Conservation (phyloP, 1,139 yeast species). For the Yamadazyma songkhlaensis region DNA sequence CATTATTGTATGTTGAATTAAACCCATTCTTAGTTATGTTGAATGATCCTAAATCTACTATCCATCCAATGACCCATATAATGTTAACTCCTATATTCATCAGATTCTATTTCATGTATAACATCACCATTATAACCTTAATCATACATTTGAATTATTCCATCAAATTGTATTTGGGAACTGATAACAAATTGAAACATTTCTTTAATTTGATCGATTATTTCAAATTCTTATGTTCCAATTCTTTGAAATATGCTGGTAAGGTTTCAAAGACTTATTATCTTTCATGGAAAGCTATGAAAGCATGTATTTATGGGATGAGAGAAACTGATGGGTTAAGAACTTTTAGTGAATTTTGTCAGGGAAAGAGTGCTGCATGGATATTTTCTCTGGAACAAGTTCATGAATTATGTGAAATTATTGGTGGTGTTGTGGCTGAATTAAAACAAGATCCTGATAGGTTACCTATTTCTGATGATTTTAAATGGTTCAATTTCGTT, state of each 20-base stretch:
- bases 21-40: conserved; percentile 11
- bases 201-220: conserved; percentile 6
- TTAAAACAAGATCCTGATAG: conserved; percentile 1
- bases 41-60: conserved; percentile 3
- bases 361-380: conserved; percentile 10
- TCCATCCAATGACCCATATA: conserved; percentile 12
- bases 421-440: conserved; percentile 4
- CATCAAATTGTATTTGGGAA: conserved; percentile 8
- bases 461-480: conserved; percentile 2
- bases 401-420: conserved; percentile 12
- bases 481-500: conserved; percentile 12
- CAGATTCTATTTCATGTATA: conserved; percentile 12
- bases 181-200: conserved; percentile 11
- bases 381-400: conserved; percentile 10
- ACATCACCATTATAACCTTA: conserved; percentile 7
- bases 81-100: conserved; percentile 12
- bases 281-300: conserved; percentile 12
- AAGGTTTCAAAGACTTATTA: conserved; percentile 8
- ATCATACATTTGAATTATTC: conserved; percentile 13
- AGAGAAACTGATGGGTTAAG: conserved; percentile 6
- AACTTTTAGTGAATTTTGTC: conserved; percentile 10
- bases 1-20: conserved; percentile 19
- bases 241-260: conserved; percentile 10
- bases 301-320: conserved; percentile 8
- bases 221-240: conserved; percentile 6